Evolutionary conservation across 2,329 filamentous ascomycete species (phyloP).

Genomic region (Xylaria hypoxylon): DNA sequence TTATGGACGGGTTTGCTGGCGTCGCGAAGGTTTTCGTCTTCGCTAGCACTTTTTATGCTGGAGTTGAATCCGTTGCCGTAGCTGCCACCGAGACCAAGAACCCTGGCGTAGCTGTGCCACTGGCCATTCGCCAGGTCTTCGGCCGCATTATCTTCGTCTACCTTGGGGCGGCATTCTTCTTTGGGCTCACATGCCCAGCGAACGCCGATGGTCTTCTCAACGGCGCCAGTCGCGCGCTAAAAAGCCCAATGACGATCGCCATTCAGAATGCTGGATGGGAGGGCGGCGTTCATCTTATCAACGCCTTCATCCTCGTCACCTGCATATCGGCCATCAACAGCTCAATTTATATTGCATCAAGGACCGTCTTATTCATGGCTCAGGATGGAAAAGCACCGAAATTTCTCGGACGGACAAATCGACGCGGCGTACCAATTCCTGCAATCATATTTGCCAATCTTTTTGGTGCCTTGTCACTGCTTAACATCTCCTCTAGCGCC

Average conservation of each 20-base stretch:
- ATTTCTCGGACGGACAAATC: constrained; percentile 75
- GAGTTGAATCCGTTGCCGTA: constrained; percentile 69
- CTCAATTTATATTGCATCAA: constrained; percentile 80
- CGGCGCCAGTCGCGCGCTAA: constrained; percentile 70
- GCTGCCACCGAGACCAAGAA: constrained; percentile 72
- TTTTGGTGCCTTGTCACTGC: constrained; percentile 78
- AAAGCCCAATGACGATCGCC: constrained; percentile 79
- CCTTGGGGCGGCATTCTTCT: constrained; percentile 79
- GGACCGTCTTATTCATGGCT: constrained; percentile 81
- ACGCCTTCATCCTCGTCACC: constrained; percentile 80
- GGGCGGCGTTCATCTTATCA: constrained; percentile 80
- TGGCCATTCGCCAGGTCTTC: constrained; percentile 70
- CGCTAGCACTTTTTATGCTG: constrained; percentile 77
- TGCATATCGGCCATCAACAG: constrained; percentile 79
- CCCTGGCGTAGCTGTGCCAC: constrained; percentile 65
- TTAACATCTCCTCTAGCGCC: constrained; percentile 77
- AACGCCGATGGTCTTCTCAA: constrained; percentile 73
- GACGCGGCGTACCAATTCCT: constrained; percentile 69
- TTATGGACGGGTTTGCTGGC: constrained; percentile 74
- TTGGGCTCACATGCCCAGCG: constrained; percentile 78
- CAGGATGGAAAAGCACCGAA: constrained; percentile 77
- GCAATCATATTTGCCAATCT: constrained; percentile 76
- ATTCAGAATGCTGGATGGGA: constrained; percentile 80
- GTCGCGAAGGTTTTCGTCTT: constrained; percentile 76
- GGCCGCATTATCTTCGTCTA: constrained; percentile 72